A percentile compares a stretch with the other conserved stretches of the same genome.
phyloP scores from a whole-genome alignment of 257 asterid genomes.

The Gynochthodes officinalis region DNA sequence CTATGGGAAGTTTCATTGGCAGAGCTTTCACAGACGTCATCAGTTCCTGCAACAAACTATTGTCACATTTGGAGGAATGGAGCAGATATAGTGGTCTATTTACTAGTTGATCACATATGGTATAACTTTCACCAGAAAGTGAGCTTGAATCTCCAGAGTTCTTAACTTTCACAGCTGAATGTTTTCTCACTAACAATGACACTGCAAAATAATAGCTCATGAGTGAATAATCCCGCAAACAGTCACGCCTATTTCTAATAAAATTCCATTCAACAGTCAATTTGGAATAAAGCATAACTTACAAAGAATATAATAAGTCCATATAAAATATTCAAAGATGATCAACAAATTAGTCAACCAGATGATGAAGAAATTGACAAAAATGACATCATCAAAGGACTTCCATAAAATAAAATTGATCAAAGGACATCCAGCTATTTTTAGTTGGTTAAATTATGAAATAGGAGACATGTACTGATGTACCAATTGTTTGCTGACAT shows the following conservation, averaged over 20 bases:
- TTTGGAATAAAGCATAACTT: not conserved
- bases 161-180: constrained; percentile 42
- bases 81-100: constrained; percentile 32
- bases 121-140: constrained; percentile 29
- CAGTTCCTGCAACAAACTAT: constrained; percentile 24
- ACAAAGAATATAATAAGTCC: too few species aligned
- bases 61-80: constrained; percentile 24
- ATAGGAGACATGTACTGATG: constrained; percentile 46
- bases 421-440: not conserved
- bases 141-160: constrained; percentile 38
- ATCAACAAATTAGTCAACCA: not conserved
- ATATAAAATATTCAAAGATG: not conserved
- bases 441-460: not conserved
- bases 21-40: constrained; percentile 26
- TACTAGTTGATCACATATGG: constrained; percentile 28
- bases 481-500: constrained; percentile 88
- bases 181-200: constrained; percentile 69
- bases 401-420: not conserved
- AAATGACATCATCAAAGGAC: not conserved
- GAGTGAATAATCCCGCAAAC: constrained; percentile 12
- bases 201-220: constrained; percentile 37
- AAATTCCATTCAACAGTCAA: not conserved
- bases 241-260: not conserved
- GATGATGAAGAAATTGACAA: not conserved
- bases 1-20: constrained; percentile 26